A percentile compares a stretch with the other conserved stretches of the same genome.
Evolutionary conservation across 345 rosid species (phyloP).

Genomic region (Durio zibethinus): DNA sequence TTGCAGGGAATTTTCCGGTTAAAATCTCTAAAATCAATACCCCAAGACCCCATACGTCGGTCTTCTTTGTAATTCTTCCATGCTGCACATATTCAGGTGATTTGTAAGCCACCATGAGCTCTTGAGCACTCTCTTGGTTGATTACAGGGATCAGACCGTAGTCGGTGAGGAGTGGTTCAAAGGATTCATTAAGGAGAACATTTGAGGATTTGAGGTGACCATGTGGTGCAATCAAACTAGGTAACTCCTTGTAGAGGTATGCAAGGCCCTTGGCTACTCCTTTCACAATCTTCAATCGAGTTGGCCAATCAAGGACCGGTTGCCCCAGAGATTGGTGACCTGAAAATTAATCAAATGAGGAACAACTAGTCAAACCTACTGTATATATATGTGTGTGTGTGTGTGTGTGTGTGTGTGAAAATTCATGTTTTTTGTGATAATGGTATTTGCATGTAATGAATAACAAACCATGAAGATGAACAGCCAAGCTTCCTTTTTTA

Average conservation of each 20-base stretch:
- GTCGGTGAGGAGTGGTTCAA: conserved; percentile 65
- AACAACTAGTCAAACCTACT: not conserved
- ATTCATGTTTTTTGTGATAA: too few species aligned
- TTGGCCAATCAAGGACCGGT: conserved; percentile 68
- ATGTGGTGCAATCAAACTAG: conserved; percentile 68
- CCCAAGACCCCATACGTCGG: conserved; percentile 85
- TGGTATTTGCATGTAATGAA: not conserved
- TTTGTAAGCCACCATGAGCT: conserved; percentile 82
- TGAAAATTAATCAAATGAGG: conserved; percentile 11
- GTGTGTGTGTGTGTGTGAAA: not conserved
- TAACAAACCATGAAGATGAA: conserved; percentile 71
- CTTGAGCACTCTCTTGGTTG: conserved; percentile 73
- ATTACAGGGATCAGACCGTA: conserved; percentile 70
- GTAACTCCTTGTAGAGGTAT: conserved; percentile 63
- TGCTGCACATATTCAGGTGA: conserved; percentile 70
- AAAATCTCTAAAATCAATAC: conserved; percentile 71
- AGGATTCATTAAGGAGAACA: conserved; percentile 49
- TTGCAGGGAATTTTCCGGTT: conserved; percentile 61
- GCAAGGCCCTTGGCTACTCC: conserved; percentile 70
- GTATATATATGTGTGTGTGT: too few species aligned
- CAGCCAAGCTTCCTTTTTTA: conserved; percentile 69
- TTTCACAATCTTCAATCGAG: conserved; percentile 59
- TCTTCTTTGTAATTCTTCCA: conserved; percentile 74
- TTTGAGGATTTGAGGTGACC: conserved; percentile 94
- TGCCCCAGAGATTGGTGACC: conserved; percentile 49